These are phyloP conservation scores for Naganishia albida DNA, from an alignment of 1,284 basidiomycete genomes.

Conservation along the genomic window DNA sequence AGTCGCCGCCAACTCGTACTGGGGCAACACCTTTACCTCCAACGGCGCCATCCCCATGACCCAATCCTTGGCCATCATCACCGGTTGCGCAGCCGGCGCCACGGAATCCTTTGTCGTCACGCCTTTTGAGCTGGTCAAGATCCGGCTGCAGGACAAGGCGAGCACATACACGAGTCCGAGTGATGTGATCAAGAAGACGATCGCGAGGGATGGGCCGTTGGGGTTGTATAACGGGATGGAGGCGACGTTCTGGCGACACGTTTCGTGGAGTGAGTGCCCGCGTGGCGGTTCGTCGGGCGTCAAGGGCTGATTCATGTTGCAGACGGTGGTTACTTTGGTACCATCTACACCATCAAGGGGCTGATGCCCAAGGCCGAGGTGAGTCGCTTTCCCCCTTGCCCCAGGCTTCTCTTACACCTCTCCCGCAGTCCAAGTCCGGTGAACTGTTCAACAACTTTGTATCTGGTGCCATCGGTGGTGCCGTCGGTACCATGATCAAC, in stretches of 20 bases:
- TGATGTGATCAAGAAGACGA: conserved; percentile 79
- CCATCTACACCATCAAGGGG: conserved; percentile 78
- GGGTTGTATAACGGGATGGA: conserved; percentile 78
- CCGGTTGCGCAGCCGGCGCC: conserved; percentile 90
- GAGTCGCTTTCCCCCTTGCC: conserved; percentile 34
- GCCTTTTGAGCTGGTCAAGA: conserved; percentile 93
- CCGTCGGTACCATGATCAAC: conserved; percentile 68
- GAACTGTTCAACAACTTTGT: conserved; percentile 89
- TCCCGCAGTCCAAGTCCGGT: conserved; percentile 63
- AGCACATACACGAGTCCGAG: conserved; percentile 86
- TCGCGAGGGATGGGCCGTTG: conserved; percentile 74
- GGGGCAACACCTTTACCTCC: conserved; percentile 68
- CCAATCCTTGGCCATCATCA: conserved; percentile 78
- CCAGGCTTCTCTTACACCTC: background rate
- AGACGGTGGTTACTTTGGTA: conserved; percentile 89
- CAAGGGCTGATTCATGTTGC: conserved; percentile 38
- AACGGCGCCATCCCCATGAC: conserved; percentile 80
- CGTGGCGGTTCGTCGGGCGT: background rate
- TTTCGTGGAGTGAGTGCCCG: conserved; percentile 66
- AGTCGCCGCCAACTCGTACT: conserved; percentile 83
- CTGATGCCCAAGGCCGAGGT: conserved; percentile 83
- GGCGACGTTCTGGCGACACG: conserved; percentile 89
- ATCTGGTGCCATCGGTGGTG: conserved; percentile 86
- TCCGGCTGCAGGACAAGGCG: conserved; percentile 86
- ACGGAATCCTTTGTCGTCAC: conserved; percentile 87